Conservation (phyloP, 116 monocot genomes). For the Cymodocea nodosa region DNA sequence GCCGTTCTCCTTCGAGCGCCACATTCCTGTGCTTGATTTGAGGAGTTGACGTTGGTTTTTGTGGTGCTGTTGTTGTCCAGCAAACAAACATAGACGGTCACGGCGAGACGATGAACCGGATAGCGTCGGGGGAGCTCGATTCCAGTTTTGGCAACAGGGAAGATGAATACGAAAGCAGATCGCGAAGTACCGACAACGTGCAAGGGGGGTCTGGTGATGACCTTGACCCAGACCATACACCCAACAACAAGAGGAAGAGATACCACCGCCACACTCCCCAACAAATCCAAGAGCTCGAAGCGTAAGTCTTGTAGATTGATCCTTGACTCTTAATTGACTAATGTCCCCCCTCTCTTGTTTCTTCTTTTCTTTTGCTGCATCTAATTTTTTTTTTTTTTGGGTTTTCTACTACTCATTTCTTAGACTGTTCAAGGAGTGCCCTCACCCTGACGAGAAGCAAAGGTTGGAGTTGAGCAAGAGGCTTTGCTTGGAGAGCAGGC, state of each 20-base stretch:
- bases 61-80: not conserved
- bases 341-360: not conserved
- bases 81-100: constrained; percentile 4
- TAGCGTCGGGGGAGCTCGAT: constrained; percentile 12
- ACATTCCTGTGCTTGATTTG: too few species aligned
- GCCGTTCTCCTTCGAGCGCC: too few species aligned
- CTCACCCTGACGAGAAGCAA: constrained; percentile 98
- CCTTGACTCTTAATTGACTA: not conserved
- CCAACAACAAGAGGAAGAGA: constrained; percentile 59
- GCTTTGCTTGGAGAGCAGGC: constrained; percentile 56
- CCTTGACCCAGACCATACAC: constrained; percentile 47
- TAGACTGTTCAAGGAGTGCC: constrained; percentile 93
- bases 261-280: constrained; percentile 97
- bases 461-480: constrained; percentile 74
- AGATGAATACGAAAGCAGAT: constrained; percentile 71
- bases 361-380: not conserved
- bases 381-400: not conserved
- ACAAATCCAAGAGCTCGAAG: constrained; percentile 96
- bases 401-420: not conserved
- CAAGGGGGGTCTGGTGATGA: constrained; percentile 78
- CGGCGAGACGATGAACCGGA: constrained; percentile 11
- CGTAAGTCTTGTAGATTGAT: constrained; percentile 20
- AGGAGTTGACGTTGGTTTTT: too few species aligned
- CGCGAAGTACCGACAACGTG: constrained; percentile 71
- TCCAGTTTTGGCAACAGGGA: constrained; percentile 11